Evolutionary conservation across 2,329 filamentous ascomycete species (phyloP).

Genomic region (Leptodontidium sp.): DNA sequence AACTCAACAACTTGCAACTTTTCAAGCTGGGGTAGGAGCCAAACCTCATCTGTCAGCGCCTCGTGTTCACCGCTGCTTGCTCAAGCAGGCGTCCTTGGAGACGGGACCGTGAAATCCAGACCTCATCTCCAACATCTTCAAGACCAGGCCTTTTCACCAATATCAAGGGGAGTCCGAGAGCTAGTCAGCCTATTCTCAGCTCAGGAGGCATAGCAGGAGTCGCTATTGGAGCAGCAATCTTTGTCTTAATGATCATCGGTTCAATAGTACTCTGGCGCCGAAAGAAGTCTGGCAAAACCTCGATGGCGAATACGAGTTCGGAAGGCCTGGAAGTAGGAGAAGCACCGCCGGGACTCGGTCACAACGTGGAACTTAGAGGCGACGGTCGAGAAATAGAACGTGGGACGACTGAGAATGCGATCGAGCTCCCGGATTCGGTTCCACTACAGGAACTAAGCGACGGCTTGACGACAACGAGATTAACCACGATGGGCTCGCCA

Average conservation of each 20-base stretch:
- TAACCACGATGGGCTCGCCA: background rate
- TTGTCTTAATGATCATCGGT: background rate
- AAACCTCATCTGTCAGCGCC: slow-evolving; percentile 1
- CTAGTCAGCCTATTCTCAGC: background rate
- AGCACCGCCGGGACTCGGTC: slow-evolving; percentile 1
- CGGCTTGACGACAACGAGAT: background rate
- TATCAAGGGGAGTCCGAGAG: background rate
- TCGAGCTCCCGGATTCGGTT: background rate
- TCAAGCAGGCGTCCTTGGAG: slow-evolving; percentile 8
- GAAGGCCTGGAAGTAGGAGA: slow-evolving; percentile 16
- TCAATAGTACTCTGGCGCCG: background rate
- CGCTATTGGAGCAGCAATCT: background rate
- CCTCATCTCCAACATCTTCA: background rate
- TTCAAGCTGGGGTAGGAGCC: background rate
- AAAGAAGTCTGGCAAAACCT: background rate
- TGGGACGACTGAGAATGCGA: slow-evolving; percentile 15
- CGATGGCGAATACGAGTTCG: background rate
- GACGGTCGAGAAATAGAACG: background rate
- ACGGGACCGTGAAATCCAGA: background rate
- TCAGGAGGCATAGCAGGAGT: background rate
- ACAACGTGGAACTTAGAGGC: slow-evolving; percentile 5
- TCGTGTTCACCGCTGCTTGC: slow-evolving; percentile 4
- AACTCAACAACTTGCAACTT: slow-evolving; percentile 4
- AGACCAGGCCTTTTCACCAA: background rate
- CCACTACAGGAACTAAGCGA: slow-evolving; percentile 3